Conservation (phyloP, 768 basidiomycete species). For the Tubosaeta brunneosetosa region DNA sequence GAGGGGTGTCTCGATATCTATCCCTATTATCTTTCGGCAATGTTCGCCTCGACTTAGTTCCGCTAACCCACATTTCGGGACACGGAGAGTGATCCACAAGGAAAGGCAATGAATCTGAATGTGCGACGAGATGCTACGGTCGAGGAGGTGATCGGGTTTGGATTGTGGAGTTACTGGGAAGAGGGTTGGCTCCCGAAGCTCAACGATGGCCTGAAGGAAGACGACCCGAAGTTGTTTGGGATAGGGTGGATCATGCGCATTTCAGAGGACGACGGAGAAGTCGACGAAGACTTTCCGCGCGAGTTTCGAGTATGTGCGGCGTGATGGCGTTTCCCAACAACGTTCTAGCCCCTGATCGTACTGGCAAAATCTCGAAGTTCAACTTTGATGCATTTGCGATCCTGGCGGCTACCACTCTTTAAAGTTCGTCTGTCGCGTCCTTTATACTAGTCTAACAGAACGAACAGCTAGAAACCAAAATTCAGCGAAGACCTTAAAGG, state of each 20-base stretch:
- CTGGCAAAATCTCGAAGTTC: slow-evolving; percentile 84
- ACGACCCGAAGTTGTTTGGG: slow-evolving; percentile 67
- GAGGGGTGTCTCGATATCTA: slow-evolving; percentile 27
- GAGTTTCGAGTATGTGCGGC: slow-evolving; percentile 28
- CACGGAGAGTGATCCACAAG: slow-evolving; percentile 58
- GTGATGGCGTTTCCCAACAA: background rate
- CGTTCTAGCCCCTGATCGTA: slow-evolving; percentile 82
- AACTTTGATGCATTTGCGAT: slow-evolving; percentile 88
- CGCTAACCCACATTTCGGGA: slow-evolving; percentile 80
- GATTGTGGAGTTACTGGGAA: slow-evolving; percentile 92
- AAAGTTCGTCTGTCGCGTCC: slow-evolving; percentile 45
- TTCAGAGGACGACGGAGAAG: slow-evolving; percentile 95
- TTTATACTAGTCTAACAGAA: slow-evolving; percentile 63
- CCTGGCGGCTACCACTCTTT: slow-evolving; percentile 65
- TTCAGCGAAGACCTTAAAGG: slow-evolving; percentile 73
- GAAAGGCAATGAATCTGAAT: slow-evolving; percentile 63
- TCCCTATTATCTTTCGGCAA: slow-evolving; percentile 47
- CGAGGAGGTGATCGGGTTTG: slow-evolving; percentile 94
- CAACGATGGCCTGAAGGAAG: slow-evolving; percentile 58
- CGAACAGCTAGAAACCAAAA: slow-evolving; percentile 68
- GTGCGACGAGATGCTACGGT: slow-evolving; percentile 87
- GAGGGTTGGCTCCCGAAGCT: slow-evolving; percentile 75
- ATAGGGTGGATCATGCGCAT: slow-evolving; percentile 91
- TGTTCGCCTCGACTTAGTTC: slow-evolving; percentile 61
- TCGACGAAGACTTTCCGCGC: slow-evolving; percentile 99